Base-by-base conservation (phyloP, 495 filamentous ascomycete genomes). In the Lasiosphaeria hispida region DNA sequence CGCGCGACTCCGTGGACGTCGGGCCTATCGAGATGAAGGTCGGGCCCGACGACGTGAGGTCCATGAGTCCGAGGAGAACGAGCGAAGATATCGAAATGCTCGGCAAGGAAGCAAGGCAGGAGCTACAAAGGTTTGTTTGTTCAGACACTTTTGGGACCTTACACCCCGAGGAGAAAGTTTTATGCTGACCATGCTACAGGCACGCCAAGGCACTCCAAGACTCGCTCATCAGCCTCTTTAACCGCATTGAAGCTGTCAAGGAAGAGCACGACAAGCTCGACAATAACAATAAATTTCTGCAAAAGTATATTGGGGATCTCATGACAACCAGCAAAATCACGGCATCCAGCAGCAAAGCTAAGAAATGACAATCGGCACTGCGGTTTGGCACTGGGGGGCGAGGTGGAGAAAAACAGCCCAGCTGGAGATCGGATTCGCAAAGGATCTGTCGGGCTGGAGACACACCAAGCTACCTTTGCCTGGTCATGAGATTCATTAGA, bases 191-290 rank as follows among this genome's bases (percentile, higher is more conserved):
- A 48, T 11, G 13, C 1, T 14, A 48, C 60, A 97, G 92, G 69
- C 92, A 96, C 75, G 92, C 94, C 48, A 87, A 88, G 71, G 82
- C 82, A 48, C 80, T 97, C 48, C 94, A 98, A 71, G 87, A 89
- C 48, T 92, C 90, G 48, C 83, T 98, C 33, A 77, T 93, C 43
- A 91, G 87, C 48, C 83, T 97, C 14, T 89, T 96, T 56, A 89
- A 96, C 69, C 85, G 90, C 37, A 93, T 97, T 67, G 94, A 97
- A 64, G 87, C 85, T n/a, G 92, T 97, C 50, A 89, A 90, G 71
- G 85, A 87, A 55, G 92, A 97, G 69, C 91, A 97, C 67, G 88
- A 96, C 72, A 96, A 96, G 72, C 81, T 98, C 33, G 92, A 97
- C 70, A 89, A 80, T 63, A 88, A 96, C 66, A 98, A 98, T 79